These are phyloP conservation scores for Furcasterigmium sp. DNA, from an alignment of 2,329 filamentous ascomycete genomes.

Conservation along the genomic window DNA sequence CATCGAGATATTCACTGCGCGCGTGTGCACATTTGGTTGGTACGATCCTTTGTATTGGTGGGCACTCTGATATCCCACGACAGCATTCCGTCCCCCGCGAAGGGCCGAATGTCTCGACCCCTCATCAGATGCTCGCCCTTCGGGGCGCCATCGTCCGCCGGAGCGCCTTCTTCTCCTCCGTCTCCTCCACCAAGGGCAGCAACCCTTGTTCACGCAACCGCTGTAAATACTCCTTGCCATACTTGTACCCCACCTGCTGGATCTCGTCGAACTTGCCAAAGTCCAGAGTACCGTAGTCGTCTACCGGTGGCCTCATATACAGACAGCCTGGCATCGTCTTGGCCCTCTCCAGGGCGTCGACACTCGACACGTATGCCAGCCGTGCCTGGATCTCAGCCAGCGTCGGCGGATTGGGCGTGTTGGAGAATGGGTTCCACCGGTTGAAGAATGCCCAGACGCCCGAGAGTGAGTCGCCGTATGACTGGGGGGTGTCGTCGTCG, in stretches of 20 bases:
- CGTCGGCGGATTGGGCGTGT: conserved; percentile 85
- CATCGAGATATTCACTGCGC: too few relatives aligned
- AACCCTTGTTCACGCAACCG: conserved; percentile 73
- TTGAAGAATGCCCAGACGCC: conserved; percentile 94
- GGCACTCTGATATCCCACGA: too few relatives aligned
- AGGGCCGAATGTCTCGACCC: not conserved
- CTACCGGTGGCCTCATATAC: conserved; percentile 95
- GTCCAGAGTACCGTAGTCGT: conserved; percentile 88
- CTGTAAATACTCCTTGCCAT: conserved; percentile 74
- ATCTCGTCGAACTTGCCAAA: conserved; percentile 99
- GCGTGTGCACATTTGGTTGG: too few relatives aligned
- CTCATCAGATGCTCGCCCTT: conserved; percentile 64
- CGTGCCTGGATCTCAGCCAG: conserved; percentile 93
- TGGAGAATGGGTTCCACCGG: conserved; percentile 93
- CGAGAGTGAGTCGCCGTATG: conserved; percentile 88
- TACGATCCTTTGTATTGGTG: too few relatives aligned
- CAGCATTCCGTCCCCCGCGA: too few relatives aligned
- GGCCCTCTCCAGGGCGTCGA: conserved; percentile 88
- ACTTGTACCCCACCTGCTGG: conserved; percentile 82
- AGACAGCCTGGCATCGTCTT: conserved; percentile 87
- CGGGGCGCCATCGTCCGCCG: conserved; percentile 75
- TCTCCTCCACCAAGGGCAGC: conserved; percentile 64
- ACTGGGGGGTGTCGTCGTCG: conserved; percentile 87
- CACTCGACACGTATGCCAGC: conserved; percentile 89
- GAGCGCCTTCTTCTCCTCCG: conserved; percentile 70